Base-by-base conservation (phyloP, 2,329 filamentous ascomycete species). In the Aspergillus spinulosporus region DNA sequence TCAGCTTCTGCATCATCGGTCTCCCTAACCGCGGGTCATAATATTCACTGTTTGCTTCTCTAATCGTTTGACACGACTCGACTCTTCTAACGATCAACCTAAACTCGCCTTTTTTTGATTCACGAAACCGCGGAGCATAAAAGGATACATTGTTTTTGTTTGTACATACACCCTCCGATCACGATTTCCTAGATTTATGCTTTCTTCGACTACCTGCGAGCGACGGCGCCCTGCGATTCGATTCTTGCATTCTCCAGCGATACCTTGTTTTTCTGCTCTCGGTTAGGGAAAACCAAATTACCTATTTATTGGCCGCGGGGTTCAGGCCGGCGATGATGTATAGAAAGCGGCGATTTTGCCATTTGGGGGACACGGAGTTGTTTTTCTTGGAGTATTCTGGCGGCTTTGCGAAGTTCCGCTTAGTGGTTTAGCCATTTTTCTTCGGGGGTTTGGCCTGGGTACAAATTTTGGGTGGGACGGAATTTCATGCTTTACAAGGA, bases 221-320 rank as follows among this genome's bases (percentile, higher is more conserved):
- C 72, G 72, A 73, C 71, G 71, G 71, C 71, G 72, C 71, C 44
- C 67, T 73, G 69, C 68, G 68, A 70, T 70, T 68, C 65, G 66
- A 72, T 68, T 68, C 63, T 67, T 71, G 67, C 71, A 72, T 72
- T 63, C 59, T 60, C 54, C 60, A 62, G 68, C 66, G 69, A 72
- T 73, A 72, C 67, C 68, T 69, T 65, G 62, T 69, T 66, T 64
- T 59, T 59, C 62, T 65, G 68, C 66, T 68, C 67, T 68, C 67
- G 62, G 68, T 68, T 67, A 72, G 72, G 65, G 68, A 69, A 64
- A 65, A 61, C 52, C 65, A 71, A 68, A 66, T 64, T 61, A 64
- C 66, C 64, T 15, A 42, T 54, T 47, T 42, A 48, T 43, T 39
- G 68, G 63, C 66, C 66, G 61, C 59, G 64, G 62, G 62, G 65